phyloP scores from a whole-genome alignment of 176 grass and related monocot species.

The Eremochloa ophiuroides region DNA sequence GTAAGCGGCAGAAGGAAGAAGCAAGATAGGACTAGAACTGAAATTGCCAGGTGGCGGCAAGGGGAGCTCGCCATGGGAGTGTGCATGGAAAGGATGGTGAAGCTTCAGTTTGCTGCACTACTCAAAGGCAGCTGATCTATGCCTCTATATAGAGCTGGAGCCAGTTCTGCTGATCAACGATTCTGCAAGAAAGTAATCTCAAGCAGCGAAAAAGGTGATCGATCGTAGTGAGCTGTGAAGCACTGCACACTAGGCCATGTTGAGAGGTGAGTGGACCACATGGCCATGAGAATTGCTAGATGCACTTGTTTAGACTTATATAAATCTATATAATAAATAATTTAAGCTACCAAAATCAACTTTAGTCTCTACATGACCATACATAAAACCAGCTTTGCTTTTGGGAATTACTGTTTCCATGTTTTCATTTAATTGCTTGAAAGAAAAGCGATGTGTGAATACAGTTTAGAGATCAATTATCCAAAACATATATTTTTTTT shows the following conservation, averaged over 20 bases:
- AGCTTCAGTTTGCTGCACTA: neutral
- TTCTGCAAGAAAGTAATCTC: neutral
- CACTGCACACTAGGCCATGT: constrained; percentile 4
- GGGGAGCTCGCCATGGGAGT: constrained; percentile 13
- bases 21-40: neutral
- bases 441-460: no score
- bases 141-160: constrained; percentile 10
- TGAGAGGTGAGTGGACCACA: neutral
- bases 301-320: constrained; percentile 13
- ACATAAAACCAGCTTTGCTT: no score
- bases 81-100: neutral
- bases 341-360: neutral
- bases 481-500: no score
- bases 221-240: constrained; percentile 33
- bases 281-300: neutral
- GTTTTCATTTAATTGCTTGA: no score
- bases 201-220: constrained; percentile 7
- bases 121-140: no score
- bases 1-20: constrained; percentile 16
- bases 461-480: no score
- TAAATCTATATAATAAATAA: no score
- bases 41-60: neutral
- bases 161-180: neutral
- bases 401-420: no score
- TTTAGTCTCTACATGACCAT: no score